Percentiles rank a stretch among this genome's conserved stretches.
These are phyloP conservation scores for Tricladium varicosporioides DNA, from an alignment of 2,329 filamentous ascomycete species.

Conservation along the genomic window DNA sequence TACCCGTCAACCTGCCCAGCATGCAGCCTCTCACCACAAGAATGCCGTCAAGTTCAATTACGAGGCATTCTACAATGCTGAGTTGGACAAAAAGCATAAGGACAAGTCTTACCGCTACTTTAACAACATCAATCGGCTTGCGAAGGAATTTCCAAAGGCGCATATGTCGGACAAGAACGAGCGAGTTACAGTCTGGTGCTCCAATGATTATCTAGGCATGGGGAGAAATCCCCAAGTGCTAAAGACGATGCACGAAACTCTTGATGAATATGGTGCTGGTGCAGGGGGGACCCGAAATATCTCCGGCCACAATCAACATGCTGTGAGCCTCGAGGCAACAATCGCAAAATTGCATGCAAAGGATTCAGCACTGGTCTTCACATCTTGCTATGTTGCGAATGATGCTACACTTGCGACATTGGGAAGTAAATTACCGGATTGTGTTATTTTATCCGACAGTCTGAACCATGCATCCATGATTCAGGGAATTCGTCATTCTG, in stretches of 20 bases:
- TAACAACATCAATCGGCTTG: slow-evolving; percentile 99
- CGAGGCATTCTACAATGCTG: slow-evolving; percentile 79
- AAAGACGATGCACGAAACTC: slow-evolving; percentile 87
- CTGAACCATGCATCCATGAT: slow-evolving; percentile 99
- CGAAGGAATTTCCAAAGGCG: slow-evolving; percentile 91
- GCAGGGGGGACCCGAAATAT: slow-evolving; percentile 97
- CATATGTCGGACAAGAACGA: slow-evolving; percentile 84
- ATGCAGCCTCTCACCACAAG: slow-evolving; percentile 17
- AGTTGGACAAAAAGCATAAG: slow-evolving; percentile 98
- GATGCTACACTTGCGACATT: slow-evolving; percentile 94
- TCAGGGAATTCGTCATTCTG: slow-evolving; percentile 95
- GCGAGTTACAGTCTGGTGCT: slow-evolving; percentile 96
- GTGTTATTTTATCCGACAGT: slow-evolving; percentile 96
- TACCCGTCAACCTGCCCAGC: slow-evolving; percentile 16
- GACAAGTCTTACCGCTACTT: slow-evolving; percentile 99
- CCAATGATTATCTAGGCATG: slow-evolving; percentile 99
- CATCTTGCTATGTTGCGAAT: slow-evolving; percentile 97
- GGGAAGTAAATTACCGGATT: slow-evolving; percentile 94
- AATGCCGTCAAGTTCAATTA: slow-evolving; percentile 75
- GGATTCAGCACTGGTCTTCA: slow-evolving; percentile 90
- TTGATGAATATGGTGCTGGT: slow-evolving; percentile 92
- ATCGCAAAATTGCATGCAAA: slow-evolving; percentile 88
- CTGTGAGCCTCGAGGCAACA: slow-evolving; percentile 76
- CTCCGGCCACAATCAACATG: slow-evolving; percentile 95
- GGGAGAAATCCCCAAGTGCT: slow-evolving; percentile 85